Evolutionary conservation across 2,329 filamentous ascomycete species (phyloP), one percentile per base, ranked within the genome.

Genomic region (Polychaeton citri): DNA sequence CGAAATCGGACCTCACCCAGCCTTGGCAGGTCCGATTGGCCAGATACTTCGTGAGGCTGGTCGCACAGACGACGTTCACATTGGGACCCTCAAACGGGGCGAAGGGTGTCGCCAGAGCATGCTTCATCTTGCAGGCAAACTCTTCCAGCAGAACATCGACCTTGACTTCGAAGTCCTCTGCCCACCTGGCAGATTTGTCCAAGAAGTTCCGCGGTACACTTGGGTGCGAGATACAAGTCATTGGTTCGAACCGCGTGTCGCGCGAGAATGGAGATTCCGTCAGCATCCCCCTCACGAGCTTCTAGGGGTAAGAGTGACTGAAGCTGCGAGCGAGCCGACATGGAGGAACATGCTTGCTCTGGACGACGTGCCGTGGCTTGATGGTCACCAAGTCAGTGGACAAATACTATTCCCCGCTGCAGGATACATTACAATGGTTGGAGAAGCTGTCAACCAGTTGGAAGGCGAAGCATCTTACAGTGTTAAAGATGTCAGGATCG

Each of bases 1-100:
- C 3, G 66, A 69, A 36, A 41, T 69, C 8, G 66, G 66, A 0
- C 62, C 66, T 2, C 65, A 69, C 40, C 57, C 64, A 0, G 58
- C 62, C 2, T 52, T 70, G 4, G 60, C 59, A 42, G 53, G 53
- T 0, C 62, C 65, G 0, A 49, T 55, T 0, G 47, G 39, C 4
- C 53, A 64, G 35, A 62, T 50, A 2, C 42, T 61, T 15, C 16
- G 19, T 17, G 17, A 24, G 31, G 21, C 34, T 6, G 17, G 12
- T 7, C 24, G 15, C 3, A 15, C 17, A 12, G 34, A 19, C 18
- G 21, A 16, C n/a, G 18, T 15, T 13, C 26, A 35, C 20, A 16
- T 24, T 15, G 18, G 18, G 26, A 35, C 19, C 21, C 21, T 35
- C 10, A 9, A n/a, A 12, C 18, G 33, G 15, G 13, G 21, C 10